Base-by-base conservation (phyloP, 2,329 filamentous ascomycete species). In the Elsinoe australis region DNA sequence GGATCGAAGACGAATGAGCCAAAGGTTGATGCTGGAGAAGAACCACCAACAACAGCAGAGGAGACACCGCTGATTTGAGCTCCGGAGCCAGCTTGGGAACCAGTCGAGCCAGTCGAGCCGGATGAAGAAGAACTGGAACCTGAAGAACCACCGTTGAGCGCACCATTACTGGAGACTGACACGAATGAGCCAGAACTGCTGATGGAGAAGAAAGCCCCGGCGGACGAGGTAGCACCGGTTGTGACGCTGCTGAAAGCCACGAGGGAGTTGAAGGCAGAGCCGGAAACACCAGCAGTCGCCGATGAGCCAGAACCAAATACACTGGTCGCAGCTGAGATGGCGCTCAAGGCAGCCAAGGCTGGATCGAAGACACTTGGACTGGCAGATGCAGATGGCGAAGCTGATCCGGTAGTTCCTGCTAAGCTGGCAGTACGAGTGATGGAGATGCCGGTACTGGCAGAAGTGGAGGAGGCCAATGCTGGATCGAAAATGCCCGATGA, bases 161-260 rank as follows among this genome's bases (percentile, higher is more conserved):
- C 26, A 15, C 26, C 39, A 21, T 44, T 44, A 15, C 24, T 48
- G 21, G 45, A 34, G 10, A 48, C 34, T 4, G 33, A 36, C 6
- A 36, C 33, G n/a, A 48, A 48, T 26, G 45, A 38, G 34, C 45
- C 32, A 8, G 45, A 48, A 18, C 45, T 48, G 26, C 45, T 48
- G 45, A 48, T 26, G 19, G 45, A 48, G 5, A 38, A 14, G 33
- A 48, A 48, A 19, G 45, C 45, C 14, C 45, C 34, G 15, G n/a
- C 22, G 15, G 45, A 38, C 8, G 45, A 48, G 5, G 44, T 47
- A 18, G 24, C 39, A 47, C 14, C 19, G 36, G 8, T 41, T 9
- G 36, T 19, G n/a, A 9, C 8, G n/a, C 9, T 31, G 31, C 39
- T 18, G 21, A 21, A 33, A 31, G 24, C 39, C 5, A 24, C 14